Conservation (phyloP, 306 rosid species). For the Lathyrus aphaca region DNA sequence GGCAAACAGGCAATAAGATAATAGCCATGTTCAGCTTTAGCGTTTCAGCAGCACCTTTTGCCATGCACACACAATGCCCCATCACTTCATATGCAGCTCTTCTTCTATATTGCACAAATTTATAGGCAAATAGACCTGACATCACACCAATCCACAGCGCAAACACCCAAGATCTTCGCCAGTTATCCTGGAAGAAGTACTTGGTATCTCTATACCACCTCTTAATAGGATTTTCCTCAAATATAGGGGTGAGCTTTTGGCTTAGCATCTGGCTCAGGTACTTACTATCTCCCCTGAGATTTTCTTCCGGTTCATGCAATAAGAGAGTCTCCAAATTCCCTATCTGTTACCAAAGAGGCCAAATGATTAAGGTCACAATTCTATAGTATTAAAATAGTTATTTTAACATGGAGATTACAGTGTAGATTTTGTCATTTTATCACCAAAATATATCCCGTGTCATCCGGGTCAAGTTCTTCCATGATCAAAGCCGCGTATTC, state of each 20-base stretch:
- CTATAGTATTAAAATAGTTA: constrained; percentile 6
- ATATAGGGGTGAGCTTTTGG: constrained; percentile 51
- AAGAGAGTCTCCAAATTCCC: constrained; percentile 58
- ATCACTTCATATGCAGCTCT: constrained; percentile 53
- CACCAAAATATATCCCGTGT: constrained; percentile 61
- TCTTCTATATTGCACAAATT: constrained; percentile 52
- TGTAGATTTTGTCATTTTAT: constrained; percentile 18
- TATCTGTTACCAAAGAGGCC: constrained; percentile 50
- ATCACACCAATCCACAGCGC: constrained; percentile 57
- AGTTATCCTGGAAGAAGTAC: constrained; percentile 62
- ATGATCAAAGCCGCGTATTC: constrained; percentile 78
- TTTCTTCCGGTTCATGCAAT: constrained; percentile 51
- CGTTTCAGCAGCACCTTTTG: constrained; percentile 74
- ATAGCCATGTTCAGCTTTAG: constrained; percentile 71
- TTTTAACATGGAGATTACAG: constrained; percentile 1
- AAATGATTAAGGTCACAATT: constrained; percentile 22
- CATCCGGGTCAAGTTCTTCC: constrained; percentile 77
- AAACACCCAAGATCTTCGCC: constrained; percentile 58
- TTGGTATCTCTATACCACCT: constrained; percentile 45
- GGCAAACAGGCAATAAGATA: constrained; percentile 63
- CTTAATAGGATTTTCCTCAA: constrained; percentile 35
- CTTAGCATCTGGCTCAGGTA: constrained; percentile 52
- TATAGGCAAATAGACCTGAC: constrained; percentile 56
- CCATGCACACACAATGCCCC: constrained; percentile 77
- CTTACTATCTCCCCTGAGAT: constrained; percentile 50